A percentile compares a stretch with the other conserved stretches of the same genome.
Conservation (phyloP, 208 protist genomes). For the Acanthamoeba royreba region DNA sequence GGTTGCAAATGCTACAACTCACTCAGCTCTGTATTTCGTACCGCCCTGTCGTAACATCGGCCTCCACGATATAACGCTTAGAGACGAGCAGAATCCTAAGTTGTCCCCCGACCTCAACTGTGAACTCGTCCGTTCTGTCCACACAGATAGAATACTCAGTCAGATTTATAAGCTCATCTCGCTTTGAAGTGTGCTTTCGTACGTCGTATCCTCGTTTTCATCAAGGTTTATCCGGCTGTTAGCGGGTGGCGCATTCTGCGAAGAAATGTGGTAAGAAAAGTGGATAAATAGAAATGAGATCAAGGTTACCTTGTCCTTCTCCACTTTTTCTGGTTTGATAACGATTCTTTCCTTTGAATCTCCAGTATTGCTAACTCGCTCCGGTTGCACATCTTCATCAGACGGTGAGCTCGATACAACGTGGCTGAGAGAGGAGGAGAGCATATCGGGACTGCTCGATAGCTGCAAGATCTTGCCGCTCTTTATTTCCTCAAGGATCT, state of each 20-base stretch:
- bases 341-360: too few species aligned
- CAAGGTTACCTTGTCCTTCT: neutral
- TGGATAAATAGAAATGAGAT: neutral
- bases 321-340: neutral
- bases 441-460: neutral
- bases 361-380: too few species aligned
- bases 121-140: conserved; percentile 24
- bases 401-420: neutral
- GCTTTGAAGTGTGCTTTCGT: neutral
- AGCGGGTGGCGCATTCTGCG: neutral
- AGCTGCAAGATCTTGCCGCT: conserved; percentile 13
- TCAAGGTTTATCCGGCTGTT: neutral
- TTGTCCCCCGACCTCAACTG: neutral
- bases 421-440: neutral
- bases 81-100: neutral
- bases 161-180: neutral
- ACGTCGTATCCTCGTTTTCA: neutral
- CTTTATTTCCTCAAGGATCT: neutral
- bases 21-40: too few species aligned
- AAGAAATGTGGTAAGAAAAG: neutral
- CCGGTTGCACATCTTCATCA: neutral
- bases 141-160: neutral
- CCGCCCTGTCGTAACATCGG: neutral
- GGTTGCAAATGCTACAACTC: too few species aligned
- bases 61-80: neutral